Evolutionary conservation across 139 green algal species (phyloP).

Genomic region (Dunaliella primolecta): DNA sequence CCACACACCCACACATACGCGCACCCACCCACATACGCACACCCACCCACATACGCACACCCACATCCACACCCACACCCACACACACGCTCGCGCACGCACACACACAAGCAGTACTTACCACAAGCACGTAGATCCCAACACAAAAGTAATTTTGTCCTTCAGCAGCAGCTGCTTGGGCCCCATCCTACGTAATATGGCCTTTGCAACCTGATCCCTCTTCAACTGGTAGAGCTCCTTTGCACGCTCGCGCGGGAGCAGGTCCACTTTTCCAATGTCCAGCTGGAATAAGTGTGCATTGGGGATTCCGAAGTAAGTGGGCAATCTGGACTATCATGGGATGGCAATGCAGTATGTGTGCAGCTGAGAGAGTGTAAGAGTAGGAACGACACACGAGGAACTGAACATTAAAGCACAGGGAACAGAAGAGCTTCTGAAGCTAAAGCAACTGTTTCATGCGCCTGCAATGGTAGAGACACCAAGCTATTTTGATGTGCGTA

Average conservation of each 20-base stretch:
- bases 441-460: too few species aligned
- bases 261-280: constrained; percentile 5
- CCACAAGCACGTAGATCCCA: constrained; percentile 41
- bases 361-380: neutral
- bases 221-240: neutral
- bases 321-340: too few species aligned
- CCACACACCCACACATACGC: neutral
- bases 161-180: constrained; percentile 43
- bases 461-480: too few species aligned
- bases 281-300: neutral
- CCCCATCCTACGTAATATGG: constrained; percentile 1
- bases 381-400: too few species aligned
- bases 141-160: constrained; percentile 59
- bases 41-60: neutral
- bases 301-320: neutral
- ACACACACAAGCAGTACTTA: too few species aligned
- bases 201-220: neutral
- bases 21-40: neutral
- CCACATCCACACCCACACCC: neutral
- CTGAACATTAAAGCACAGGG: too few species aligned
- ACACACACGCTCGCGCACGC: too few species aligned
- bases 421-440: too few species aligned
- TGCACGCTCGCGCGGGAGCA: neutral
- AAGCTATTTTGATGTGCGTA: too few species aligned
- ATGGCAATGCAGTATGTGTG: too few species aligned